Evolutionary conservation across 2,329 filamentous ascomycete genomes (phyloP), one percentile per base, ranked within the genome.

Genomic region (Xylaria sp.): DNA sequence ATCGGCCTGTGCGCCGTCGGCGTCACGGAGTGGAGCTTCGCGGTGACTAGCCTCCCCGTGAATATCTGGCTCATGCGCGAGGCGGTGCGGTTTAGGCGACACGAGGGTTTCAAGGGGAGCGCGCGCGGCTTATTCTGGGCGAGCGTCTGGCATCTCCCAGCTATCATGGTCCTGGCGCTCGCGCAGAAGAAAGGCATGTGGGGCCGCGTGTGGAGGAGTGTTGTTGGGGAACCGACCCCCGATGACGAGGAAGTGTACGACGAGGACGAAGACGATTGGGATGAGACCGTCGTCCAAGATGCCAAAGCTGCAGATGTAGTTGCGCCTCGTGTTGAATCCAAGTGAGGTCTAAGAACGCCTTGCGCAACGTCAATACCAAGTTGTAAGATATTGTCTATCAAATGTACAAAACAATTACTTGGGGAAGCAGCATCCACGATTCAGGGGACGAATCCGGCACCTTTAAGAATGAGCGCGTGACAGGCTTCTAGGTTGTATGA

Each of bases 71-170:
- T 99, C 73, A 85, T 89, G 9, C 87, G 89, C 62, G 91, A 97
- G 79, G 93, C 95, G 0, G 88, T 93, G 74, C 84, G 85, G 43
- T 97, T 98, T 81, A 97, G 92, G 90, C 87, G 86, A 70, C 83
- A 88, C 32, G 88, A 93, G 75, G 95, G 95, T 13, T 87, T 91
- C 69, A 90, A 90, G 73, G 94, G 94, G 2, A 93, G 88, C 20
- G 94, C 96, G 2, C 87, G 93, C 64, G 90, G 91, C 0, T 80
- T 99, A 60, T 99, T 99, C 80, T 99, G 96, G 96, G 94, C 96
- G 1, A 97, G 93, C 78, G 93, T 99, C 10, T 98, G 95, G 96
- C 94, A 97, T 81, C 80, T 99, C 56, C 96, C 96, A 0, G 91
- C 91, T 30, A 86, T 98, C 48, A 89, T 99, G 85, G 93, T 97